phyloP scores from a whole-genome alignment of 371 early-diverging fungal genomes.

The Amoeboaphelidium occidentale region DNA sequence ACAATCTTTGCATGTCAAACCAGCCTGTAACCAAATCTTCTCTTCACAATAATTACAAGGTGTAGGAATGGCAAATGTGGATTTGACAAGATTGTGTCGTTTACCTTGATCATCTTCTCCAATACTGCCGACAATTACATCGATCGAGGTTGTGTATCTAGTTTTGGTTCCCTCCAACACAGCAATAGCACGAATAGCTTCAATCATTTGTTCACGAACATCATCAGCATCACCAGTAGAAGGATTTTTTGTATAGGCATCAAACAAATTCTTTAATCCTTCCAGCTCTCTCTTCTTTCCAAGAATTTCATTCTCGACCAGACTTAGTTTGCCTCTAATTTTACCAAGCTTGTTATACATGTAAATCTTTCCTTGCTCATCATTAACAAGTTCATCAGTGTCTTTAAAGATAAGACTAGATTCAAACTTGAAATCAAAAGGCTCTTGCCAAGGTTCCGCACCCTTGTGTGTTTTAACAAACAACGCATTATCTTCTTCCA shows the following conservation, averaged over 20 bases:
- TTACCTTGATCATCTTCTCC: conserved; percentile 25
- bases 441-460: conserved; percentile 10
- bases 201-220: conserved; percentile 17
- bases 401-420: conserved; percentile 13
- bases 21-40: conserved; percentile 49
- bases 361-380: conserved; percentile 25
- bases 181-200: conserved; percentile 19
- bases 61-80: conserved; percentile 50
- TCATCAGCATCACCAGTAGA: conserved; percentile 17
- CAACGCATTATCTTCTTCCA: conserved; percentile 19
- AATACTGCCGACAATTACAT: conserved; percentile 25
- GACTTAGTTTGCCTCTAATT: conserved; percentile 17
- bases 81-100: conserved; percentile 39
- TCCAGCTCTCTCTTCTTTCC: conserved; percentile 18
- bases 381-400: conserved; percentile 21
- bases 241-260: conserved; percentile 16
- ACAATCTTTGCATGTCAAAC: conserved; percentile 31
- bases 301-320: conserved; percentile 20
- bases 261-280: conserved; percentile 17
- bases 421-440: conserved; percentile 14
- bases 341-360: conserved; percentile 35
- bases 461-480: conserved; percentile 17
- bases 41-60: conserved; percentile 48
- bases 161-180: conserved; percentile 23
- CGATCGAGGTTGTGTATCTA: conserved; percentile 24